A percentile compares a stretch with the other conserved stretches of the same genome.
Evolutionary conservation across 2,329 filamentous ascomycete genomes (phyloP).

Genomic region (Sporothrix globosa): DNA sequence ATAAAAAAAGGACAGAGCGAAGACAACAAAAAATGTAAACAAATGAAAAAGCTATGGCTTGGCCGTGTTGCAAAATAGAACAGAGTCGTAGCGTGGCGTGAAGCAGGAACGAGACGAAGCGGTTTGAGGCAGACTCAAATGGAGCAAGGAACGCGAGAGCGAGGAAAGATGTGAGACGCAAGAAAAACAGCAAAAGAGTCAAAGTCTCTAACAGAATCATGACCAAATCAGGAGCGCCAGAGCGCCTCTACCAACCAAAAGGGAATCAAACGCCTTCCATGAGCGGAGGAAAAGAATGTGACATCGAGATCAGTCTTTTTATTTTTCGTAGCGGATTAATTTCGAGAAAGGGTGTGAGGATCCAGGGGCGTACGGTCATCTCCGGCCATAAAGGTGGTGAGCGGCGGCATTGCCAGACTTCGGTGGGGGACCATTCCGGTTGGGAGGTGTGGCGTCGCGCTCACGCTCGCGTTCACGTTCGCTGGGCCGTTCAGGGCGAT

Average conservation of each 20-base stretch:
- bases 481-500: conserved; percentile 21
- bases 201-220: not conserved
- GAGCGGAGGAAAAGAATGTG: not conserved
- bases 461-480: conserved; percentile 33
- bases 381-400: conserved; percentile 32
- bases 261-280: conserved; percentile 23
- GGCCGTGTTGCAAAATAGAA: not conserved
- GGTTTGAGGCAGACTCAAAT: not conserved
- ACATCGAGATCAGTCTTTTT: not conserved
- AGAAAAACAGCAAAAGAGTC: not conserved
- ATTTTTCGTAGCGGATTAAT: not conserved
- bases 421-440: conserved; percentile 32
- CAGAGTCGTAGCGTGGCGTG: not conserved
- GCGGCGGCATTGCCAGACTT: conserved; percentile 20
- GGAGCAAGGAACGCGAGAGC: not conserved
- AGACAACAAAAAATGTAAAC: no score
- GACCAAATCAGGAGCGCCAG: not conserved
- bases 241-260: conserved; percentile 23
- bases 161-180: not conserved
- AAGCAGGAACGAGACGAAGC: not conserved
- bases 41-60: not conserved
- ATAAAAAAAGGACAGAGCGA: not conserved
- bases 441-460: conserved; percentile 34
- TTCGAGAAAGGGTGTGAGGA: not conserved
- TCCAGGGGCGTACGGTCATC: conserved; percentile 21